These are phyloP conservation scores for Solanum commersonii DNA, from an alignment of 257 asterid genomes.

Conservation along the genomic window DNA sequence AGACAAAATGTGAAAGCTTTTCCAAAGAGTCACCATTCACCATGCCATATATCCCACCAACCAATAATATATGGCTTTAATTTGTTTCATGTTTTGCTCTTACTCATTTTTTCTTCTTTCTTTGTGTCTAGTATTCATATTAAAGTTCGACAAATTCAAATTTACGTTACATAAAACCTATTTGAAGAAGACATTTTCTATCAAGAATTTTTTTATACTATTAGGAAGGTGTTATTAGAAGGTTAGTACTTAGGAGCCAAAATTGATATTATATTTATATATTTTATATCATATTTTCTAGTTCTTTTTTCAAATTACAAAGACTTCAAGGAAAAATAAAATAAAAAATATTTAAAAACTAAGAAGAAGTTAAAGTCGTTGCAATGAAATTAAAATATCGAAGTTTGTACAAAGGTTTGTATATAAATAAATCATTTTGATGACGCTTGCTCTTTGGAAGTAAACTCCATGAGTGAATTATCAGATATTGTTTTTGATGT, in stretches of 20 bases:
- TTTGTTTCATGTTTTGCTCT: neutral
- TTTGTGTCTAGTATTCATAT: rapidly evolving
- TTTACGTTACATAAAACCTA: rapidly evolving
- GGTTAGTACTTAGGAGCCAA: neutral
- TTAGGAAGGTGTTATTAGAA: neutral
- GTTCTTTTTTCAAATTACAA: neutral
- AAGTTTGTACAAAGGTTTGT: neutral
- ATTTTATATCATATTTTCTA: neutral
- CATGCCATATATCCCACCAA: neutral
- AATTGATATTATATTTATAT: neutral
- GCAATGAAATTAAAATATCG: neutral
- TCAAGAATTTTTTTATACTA: neutral
- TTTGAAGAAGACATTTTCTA: neutral
- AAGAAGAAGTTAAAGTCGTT: neutral
- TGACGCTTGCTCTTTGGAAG: neutral
- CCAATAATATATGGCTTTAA: neutral
- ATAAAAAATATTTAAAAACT: neutral
- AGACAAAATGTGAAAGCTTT: neutral
- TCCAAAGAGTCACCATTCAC: neutral
- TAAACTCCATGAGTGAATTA: neutral
- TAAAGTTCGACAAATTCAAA: neutral
- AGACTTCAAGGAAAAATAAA: neutral
- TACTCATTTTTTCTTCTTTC: neutral
- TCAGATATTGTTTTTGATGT: neutral
- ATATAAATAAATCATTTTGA: neutral